phyloP scores from a whole-genome alignment of 352 stramenopile species.

The Pythium periplocum region DNA sequence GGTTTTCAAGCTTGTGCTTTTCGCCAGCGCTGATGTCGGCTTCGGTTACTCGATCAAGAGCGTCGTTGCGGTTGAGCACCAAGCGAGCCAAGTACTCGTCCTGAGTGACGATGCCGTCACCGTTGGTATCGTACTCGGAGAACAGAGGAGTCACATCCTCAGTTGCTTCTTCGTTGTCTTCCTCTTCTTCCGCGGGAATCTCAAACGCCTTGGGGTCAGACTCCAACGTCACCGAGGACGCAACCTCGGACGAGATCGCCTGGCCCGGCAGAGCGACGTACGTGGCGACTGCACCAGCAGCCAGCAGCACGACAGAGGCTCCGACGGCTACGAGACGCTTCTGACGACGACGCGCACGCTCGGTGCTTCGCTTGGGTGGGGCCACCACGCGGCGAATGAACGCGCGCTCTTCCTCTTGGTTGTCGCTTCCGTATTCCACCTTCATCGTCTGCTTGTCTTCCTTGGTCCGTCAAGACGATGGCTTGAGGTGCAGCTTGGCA shows the following conservation, averaged over 20 bases:
- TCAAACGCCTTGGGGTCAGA: slow-evolving; percentile 3
- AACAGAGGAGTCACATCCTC: slow-evolving; percentile 1
- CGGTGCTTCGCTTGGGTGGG: slow-evolving; percentile 9
- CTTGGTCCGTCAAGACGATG: neutral
- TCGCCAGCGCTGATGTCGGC: neutral
- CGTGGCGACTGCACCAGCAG: slow-evolving; percentile 9
- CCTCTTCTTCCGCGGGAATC: slow-evolving; percentile 6
- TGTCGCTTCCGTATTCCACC: slow-evolving; percentile 11
- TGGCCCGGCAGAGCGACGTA: slow-evolving; percentile 10
- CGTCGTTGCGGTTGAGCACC: neutral
- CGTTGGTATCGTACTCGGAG: slow-evolving; percentile 4
- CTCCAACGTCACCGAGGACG: slow-evolving; percentile 2
- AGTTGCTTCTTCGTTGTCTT: neutral
- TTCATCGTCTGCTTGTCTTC: neutral
- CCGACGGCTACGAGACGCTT: slow-evolving; percentile 9
- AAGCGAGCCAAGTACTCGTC: slow-evolving; percentile 2
- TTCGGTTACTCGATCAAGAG: slow-evolving; percentile 1
- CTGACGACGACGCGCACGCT: neutral
- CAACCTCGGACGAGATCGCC: neutral
- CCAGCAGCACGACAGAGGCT: slow-evolving; percentile 6
- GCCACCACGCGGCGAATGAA: slow-evolving; percentile 16
- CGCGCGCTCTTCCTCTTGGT: slow-evolving; percentile 11
- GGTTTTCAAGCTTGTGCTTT: slow-evolving; percentile 1
- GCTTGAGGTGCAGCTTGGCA: too few species aligned
- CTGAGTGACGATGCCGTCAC: slow-evolving; percentile 1